phyloP scores from a whole-genome alignment of 306 rosid genomes.

The Fragaria iinumae region DNA sequence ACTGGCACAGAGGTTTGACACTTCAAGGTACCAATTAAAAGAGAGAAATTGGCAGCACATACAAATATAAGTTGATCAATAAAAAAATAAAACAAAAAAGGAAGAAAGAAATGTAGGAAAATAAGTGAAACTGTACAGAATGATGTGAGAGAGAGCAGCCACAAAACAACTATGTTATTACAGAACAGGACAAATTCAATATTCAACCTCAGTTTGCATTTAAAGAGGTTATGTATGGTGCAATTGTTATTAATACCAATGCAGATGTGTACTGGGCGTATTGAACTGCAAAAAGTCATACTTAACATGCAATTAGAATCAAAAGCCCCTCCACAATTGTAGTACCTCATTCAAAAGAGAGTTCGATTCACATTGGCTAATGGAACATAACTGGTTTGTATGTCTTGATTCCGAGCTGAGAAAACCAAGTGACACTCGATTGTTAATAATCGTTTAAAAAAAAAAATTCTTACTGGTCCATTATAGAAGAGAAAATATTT shows the following conservation, averaged over 20 bases:
- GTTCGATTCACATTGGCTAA: conserved; percentile 84
- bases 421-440: conserved; percentile 4
- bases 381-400: conserved; percentile 92
- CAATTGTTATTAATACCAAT: not conserved
- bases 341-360: conserved; percentile 95
- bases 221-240: not conserved
- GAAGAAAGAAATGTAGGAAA: not conserved
- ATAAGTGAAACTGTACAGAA: not conserved
- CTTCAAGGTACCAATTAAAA: not conserved
- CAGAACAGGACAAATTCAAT: not conserved
- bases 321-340: conserved; percentile 11
- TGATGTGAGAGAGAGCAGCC: not conserved
- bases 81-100: not conserved
- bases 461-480: not conserved
- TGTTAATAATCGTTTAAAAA: not conserved
- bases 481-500: not conserved
- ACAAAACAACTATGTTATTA: not conserved
- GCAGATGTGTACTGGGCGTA: not conserved
- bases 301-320: conserved; percentile 1
- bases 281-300: not conserved
- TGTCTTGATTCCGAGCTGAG: conserved; percentile 74
- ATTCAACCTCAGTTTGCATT: not conserved
- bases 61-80: not conserved
- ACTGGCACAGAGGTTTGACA: not conserved
- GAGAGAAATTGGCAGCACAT: not conserved